These are phyloP conservation scores for Pelargonium australe DNA, from an alignment of 441 rosid genomes.

Conservation along the genomic window DNA sequence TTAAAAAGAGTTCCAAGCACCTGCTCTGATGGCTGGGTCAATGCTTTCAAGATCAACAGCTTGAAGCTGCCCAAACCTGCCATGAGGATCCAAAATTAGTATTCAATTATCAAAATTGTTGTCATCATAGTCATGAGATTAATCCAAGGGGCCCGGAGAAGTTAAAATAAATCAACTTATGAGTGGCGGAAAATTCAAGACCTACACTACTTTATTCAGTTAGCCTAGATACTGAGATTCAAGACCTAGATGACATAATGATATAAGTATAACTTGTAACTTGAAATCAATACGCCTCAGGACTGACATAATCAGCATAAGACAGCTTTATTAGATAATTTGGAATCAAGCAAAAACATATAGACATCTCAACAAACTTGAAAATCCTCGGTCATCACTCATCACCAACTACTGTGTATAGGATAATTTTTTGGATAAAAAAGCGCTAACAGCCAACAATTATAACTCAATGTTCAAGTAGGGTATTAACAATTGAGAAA, in stretches of 20 bases:
- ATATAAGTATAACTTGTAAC: not conserved
- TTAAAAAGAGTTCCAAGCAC: conserved; percentile 28
- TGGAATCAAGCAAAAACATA: not conserved
- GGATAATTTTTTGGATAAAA: not conserved
- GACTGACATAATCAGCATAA: not conserved
- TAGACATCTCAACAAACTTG: not conserved
- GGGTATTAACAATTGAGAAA: not conserved
- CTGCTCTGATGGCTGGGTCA: conserved; percentile 81
- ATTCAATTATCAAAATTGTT: not conserved
- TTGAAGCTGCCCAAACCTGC: conserved; percentile 93
- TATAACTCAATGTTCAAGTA: not conserved
- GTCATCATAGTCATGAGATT: not conserved
- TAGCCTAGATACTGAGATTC: not conserved
- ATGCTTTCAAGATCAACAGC: conserved; percentile 64
- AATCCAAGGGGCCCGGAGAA: not conserved
- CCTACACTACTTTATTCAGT: not conserved
- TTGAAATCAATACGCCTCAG: not conserved
- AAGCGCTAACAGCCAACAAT: not conserved
- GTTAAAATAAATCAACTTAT: not conserved
- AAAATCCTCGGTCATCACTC: not conserved
- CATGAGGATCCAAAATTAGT: conserved; percentile 15
- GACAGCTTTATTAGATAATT: not conserved
- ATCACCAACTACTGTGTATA: too few relatives aligned
- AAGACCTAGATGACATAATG: not conserved
- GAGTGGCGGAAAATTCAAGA: not conserved